Percentiles rank a stretch among this genome's conserved stretches.
These are phyloP conservation scores for Chaetomiaceae sp. DNA, from an alignment of 2,329 filamentous ascomycete species.

Conservation along the genomic window DNA sequence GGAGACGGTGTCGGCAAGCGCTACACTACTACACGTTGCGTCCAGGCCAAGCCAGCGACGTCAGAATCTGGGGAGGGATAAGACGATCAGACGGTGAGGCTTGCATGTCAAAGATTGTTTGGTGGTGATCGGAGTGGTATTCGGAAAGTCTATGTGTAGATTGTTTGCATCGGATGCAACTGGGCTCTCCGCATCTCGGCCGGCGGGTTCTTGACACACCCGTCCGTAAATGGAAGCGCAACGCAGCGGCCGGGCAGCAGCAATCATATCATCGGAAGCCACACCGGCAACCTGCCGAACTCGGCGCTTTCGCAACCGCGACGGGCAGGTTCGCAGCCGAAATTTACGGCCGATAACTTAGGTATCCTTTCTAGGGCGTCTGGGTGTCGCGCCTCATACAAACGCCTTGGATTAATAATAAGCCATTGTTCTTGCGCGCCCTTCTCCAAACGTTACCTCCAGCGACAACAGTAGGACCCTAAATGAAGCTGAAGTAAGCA, in stretches of 20 bases:
- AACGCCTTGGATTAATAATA: neutral
- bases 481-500: constrained; percentile 1
- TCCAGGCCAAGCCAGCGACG: too few species aligned
- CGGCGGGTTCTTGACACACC: constrained; percentile 2
- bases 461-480: too few species aligned
- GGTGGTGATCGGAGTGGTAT: too few species aligned
- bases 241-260: neutral
- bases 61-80: neutral
- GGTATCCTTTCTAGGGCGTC: neutral
- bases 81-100: neutral
- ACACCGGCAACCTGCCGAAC: constrained; percentile 9
- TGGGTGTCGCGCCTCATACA: neutral
- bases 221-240: neutral
- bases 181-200: constrained; percentile 11
- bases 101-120: neutral
- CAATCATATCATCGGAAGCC: constrained; percentile 2
- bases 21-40: too few species aligned
- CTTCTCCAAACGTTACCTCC: too few species aligned
- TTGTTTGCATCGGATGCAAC: neutral
- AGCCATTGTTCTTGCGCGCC: neutral
- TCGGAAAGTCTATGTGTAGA: too few species aligned
- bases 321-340: neutral
- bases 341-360: constrained; percentile 4
- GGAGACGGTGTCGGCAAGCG: too few species aligned
- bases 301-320: neutral